Evolutionary conservation across 495 filamentous ascomycete genomes (phyloP), one percentile per base, ranked within the genome.

Genomic region (Aspergillus bertholletiae): DNA sequence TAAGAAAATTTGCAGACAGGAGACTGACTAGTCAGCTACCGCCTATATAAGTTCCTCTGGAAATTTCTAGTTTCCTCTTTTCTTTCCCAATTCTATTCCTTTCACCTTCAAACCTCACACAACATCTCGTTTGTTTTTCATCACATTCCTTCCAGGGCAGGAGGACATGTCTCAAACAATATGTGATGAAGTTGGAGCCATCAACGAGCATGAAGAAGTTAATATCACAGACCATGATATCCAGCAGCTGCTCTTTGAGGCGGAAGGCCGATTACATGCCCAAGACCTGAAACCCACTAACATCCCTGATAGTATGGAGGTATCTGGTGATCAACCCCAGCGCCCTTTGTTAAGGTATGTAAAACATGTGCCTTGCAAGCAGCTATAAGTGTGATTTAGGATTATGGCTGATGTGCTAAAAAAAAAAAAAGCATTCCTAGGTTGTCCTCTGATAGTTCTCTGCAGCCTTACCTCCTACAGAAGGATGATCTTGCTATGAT

Each of bases 231-330:
- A 83, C 76, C 78, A 83, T 56, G 80, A 85, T 62, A 77, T 89
- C 48, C 70, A 79, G 55, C 70, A 80, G 57, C 74, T 91, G 32
- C 78, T 91, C 37, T 72, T 77, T 48, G 77, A 87, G 68, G 88
- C 88, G 30, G 83, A 88, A 60, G 62, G 69, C 52, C 76, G 85
- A 45, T 69, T 90, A 55, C 78, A 68, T 52, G 59, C 62, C 13
- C 46, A 56, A 11, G 52, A 62, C n/a, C 51, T 51, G 7, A 49
- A 56, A 20, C 8, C 47, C 23, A 18, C 53, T 28, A 21, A 52
- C 17, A 24, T 12, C 1, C 24, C 28, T 15, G 21, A 46, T 4
- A 20, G 8, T 6, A 15, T 3, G 5, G 18, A 32, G 8, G n/a
- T 34, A 20, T 5, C 46, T 13, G 11, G 7, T 8, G 30, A 2